These are phyloP conservation scores for Alternaria sp. DNA, from an alignment of 2,329 filamentous ascomycete genomes.

Conservation along the genomic window DNA sequence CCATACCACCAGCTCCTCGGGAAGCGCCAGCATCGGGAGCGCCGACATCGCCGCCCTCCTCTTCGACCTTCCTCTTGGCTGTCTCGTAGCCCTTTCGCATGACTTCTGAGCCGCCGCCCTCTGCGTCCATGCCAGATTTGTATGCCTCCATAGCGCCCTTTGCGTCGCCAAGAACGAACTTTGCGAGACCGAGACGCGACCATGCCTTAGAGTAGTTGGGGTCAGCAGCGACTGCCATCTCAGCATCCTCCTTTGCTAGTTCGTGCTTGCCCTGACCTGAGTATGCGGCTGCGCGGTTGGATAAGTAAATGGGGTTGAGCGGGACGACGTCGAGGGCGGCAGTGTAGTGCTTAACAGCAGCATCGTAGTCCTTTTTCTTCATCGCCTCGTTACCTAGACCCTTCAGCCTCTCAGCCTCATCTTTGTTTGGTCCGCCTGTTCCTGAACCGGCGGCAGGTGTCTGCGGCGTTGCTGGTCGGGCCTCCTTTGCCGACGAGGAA, in stretches of 20 bases:
- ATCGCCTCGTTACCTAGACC: constrained; percentile 92
- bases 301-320: constrained; percentile 93
- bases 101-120: constrained; percentile 93
- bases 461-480: constrained; percentile 53
- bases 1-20: constrained; percentile 56
- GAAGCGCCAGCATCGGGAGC: constrained; percentile 46
- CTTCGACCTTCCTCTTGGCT: constrained; percentile 84
- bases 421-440: constrained; percentile 66
- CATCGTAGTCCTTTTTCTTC: constrained; percentile 87
- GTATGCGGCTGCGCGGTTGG: constrained; percentile 94
- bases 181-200: constrained; percentile 89
- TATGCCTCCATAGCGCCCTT: constrained; percentile 96
- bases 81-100: constrained; percentile 99
- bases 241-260: constrained; percentile 84
- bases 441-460: constrained; percentile 43
- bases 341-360: constrained; percentile 86
- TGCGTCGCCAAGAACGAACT: constrained; percentile 89
- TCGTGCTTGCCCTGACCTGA: constrained; percentile 84
- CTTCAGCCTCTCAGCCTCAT: constrained; percentile 88
- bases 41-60: constrained; percentile 70
- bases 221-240: constrained; percentile 86
- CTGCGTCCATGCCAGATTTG: constrained; percentile 87
- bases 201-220: constrained; percentile 97
- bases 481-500: constrained; percentile 52
- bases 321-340: constrained; percentile 83